These are phyloP conservation scores for Beauveria rudraprayagi DNA, from an alignment of 2,329 filamentous ascomycete species.

Conservation along the genomic window DNA sequence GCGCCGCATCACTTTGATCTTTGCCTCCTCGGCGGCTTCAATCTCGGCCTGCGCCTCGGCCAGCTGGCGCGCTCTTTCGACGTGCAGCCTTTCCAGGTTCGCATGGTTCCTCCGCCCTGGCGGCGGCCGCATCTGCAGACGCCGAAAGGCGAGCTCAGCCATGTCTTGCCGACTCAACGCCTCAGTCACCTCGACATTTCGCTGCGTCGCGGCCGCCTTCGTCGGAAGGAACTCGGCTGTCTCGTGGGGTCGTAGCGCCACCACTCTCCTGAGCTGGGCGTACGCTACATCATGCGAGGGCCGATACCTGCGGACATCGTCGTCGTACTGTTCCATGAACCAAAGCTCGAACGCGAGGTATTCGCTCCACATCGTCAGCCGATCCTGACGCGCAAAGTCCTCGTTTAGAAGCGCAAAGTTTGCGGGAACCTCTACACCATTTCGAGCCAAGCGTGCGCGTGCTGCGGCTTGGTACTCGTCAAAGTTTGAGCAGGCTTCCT, in stretches of 20 bases:
- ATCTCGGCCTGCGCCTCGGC: not conserved
- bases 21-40: not conserved
- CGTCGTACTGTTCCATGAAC: slow-evolving; percentile 11
- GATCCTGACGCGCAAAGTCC: slow-evolving; percentile 16
- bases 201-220: not conserved
- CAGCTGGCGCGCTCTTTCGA: not conserved
- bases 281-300: not conserved
- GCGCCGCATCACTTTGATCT: not conserved
- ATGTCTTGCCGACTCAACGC: not conserved
- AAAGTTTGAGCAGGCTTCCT: not conserved
- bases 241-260: not conserved
- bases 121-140: not conserved
- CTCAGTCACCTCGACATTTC: not conserved
- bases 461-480: not conserved
- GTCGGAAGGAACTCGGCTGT: not conserved
- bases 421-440: not conserved
- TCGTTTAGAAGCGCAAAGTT: not conserved
- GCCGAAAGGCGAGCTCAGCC: not conserved
- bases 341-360: slow-evolving; percentile 21
- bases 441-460: not conserved
- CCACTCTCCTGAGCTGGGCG: not conserved
- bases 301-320: not conserved
- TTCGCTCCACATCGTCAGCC: slow-evolving; percentile 27
- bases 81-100: not conserved
- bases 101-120: not conserved